phyloP scores from a whole-genome alignment of 164 flowering plant genomes.

The Dillenia turbinata region DNA sequence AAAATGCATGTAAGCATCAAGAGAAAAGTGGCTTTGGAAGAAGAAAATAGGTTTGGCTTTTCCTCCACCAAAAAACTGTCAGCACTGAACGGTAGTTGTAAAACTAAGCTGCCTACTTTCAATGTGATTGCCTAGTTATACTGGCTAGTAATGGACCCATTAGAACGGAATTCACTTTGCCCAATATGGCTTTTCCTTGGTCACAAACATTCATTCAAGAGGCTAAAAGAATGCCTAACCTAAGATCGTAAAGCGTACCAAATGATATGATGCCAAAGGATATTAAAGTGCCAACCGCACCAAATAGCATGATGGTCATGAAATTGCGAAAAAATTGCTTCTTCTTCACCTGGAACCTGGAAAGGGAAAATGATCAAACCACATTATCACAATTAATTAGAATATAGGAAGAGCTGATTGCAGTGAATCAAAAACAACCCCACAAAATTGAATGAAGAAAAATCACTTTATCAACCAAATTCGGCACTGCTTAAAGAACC shows the following conservation, averaged over 20 bases:
- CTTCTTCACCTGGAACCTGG: conserved; percentile 75
- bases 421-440: not conserved
- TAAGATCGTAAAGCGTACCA: conserved; percentile 28
- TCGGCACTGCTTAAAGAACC: not conserved
- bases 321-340: conserved; percentile 78
- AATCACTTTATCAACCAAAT: not conserved
- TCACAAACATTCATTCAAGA: too few relatives aligned
- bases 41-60: too few relatives aligned
- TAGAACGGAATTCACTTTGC: too few relatives aligned
- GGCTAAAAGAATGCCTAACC: not conserved
- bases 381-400: too few relatives aligned
- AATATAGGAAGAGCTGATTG: not conserved
- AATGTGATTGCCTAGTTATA: too few relatives aligned
- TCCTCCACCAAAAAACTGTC: too few relatives aligned
- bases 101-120: too few relatives aligned
- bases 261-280: conserved; percentile 54
- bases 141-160: too few relatives aligned
- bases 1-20: too few relatives aligned
- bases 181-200: too few relatives aligned
- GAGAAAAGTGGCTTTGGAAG: too few relatives aligned
- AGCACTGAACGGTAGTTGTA: too few relatives aligned
- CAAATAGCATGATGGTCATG: conserved; percentile 67
- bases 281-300: conserved; percentile 73
- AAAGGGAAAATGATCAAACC: conserved; percentile 1
- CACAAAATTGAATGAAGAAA: not conserved